Evolutionary conservation across 208 protist genomes (phyloP), one percentile per base, ranked within the genome.

Genomic region (Wallacemonas sp.): DNA sequence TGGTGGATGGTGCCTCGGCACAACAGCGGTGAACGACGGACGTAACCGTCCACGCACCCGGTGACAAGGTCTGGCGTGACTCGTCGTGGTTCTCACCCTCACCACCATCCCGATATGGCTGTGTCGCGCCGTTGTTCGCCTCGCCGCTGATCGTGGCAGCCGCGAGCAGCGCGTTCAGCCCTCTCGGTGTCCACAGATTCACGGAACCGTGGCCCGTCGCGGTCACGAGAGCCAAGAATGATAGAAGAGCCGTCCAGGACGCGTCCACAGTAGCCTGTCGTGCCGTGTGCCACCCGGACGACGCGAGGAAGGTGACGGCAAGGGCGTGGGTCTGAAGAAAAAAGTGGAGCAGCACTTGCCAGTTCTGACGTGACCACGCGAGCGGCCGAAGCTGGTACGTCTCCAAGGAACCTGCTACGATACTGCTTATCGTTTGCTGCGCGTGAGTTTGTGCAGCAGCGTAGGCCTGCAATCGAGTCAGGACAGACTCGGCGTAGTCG

Each of bases 311-410:
- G 0, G n/a, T 48, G 4, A 74, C 24, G 6, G 68, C 44, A 5
- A 54, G 48, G 1, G 46, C 29, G 46, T 76, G 52, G 1, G 68
- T 63, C 2, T 68, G 71, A 1, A 85, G 58, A 26, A 73, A 71
- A 47, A 85, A 85, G n/a, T 70, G 54, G 2, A 85, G 43, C 32
- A 76, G 60, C 39, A 43, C 19, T 34, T 77, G 44, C 46, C 67
- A 21, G 49, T 79, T 73, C 6, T 26, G 29, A 17, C 52, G 30
- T 4, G 52, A 58, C 30, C 26, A 58, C 30, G 52, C 41, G 30
- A 58, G 14, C 36, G 14, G n/a, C n/a, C n/a, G n/a, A n/a, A n/a
- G n/a, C n/a, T n/a, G n/a, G n/a, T n/a, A n/a, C n/a, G n/a, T n/a
- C n/a, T n/a, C n/a, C n/a, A n/a, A n/a, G n/a, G n/a, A n/a, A n/a